phyloP scores from a whole-genome alignment of 1,284 basidiomycete genomes.

The Omphalotus olearius region DNA sequence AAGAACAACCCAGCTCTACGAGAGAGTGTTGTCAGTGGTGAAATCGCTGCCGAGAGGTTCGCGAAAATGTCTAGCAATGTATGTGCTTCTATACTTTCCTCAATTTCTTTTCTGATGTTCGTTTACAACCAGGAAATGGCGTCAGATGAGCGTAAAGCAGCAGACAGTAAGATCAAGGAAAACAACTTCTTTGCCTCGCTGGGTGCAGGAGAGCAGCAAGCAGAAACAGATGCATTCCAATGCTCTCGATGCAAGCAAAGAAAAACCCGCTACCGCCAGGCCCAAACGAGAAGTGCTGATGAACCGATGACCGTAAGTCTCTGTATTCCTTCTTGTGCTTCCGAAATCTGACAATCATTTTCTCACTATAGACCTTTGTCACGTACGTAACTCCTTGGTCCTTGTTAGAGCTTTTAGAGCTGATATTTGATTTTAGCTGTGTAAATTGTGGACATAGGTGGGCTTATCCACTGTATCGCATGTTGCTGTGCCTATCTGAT shows the following conservation, averaged over 20 bases:
- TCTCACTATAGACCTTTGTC: constrained; percentile 20
- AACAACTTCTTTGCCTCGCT: constrained; percentile 92
- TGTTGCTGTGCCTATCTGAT: background rate
- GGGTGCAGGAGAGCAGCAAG: constrained; percentile 84
- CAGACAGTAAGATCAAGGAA: constrained; percentile 79
- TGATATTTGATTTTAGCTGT: constrained; percentile 13
- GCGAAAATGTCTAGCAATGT: constrained; percentile 69
- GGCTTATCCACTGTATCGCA: background rate
- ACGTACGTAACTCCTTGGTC: constrained; percentile 22
- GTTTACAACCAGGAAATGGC: constrained; percentile 81
- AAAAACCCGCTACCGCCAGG: constrained; percentile 91
- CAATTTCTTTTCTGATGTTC: background rate
- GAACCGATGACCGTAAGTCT: constrained; percentile 90
- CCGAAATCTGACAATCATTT: background rate
- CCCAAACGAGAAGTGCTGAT: constrained; percentile 92
- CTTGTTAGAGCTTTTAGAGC: constrained; percentile 6
- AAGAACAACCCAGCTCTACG: constrained; percentile 89
- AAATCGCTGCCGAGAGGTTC: constrained; percentile 56
- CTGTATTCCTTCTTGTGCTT: constrained; percentile 1
- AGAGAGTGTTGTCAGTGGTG: constrained; percentile 81
- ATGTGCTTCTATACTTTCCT: constrained; percentile 19
- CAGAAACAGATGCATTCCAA: constrained; percentile 98
- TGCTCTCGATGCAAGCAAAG: constrained; percentile 89
- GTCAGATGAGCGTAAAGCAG: constrained; percentile 84
- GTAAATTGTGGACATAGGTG: constrained; percentile 18